Conservation (phyloP, 1,284 basidiomycete genomes). For the Anthracocystis walkeri region DNA sequence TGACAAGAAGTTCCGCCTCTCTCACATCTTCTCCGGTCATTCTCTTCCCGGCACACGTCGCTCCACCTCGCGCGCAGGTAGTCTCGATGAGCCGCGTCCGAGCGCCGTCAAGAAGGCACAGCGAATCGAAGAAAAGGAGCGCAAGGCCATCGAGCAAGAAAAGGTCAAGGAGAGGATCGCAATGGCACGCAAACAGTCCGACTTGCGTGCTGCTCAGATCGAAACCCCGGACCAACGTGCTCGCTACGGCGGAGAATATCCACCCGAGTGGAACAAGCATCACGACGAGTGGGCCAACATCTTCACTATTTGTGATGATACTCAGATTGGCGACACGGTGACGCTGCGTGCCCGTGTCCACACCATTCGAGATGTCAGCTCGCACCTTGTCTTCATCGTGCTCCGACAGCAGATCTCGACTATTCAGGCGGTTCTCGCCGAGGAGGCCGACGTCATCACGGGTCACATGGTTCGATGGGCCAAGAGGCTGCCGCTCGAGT, state of each 20-base stretch:
- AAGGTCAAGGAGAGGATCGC: slow-evolving; percentile 35
- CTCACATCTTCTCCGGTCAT: slow-evolving; percentile 48
- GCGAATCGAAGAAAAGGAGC: slow-evolving; percentile 49
- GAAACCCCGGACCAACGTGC: slow-evolving; percentile 61
- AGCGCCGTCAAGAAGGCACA: slow-evolving; percentile 49
- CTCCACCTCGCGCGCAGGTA: slow-evolving; percentile 27
- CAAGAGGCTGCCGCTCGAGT: slow-evolving; percentile 58
- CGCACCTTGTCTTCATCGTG: slow-evolving; percentile 62
- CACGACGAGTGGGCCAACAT: slow-evolving; percentile 41
- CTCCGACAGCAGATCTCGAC: slow-evolving; percentile 62
- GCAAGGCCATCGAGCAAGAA: slow-evolving; percentile 46
- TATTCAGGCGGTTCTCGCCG: slow-evolving; percentile 61
- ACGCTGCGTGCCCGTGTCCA: slow-evolving; percentile 62
- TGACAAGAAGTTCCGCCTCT: slow-evolving; percentile 51
- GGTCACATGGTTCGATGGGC: slow-evolving; percentile 66
- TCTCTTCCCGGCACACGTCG: slow-evolving; percentile 23
- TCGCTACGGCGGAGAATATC: slow-evolving; percentile 54
- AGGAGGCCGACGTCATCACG: slow-evolving; percentile 46
- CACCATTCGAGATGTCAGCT: slow-evolving; percentile 59
- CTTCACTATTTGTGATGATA: slow-evolving; percentile 35
- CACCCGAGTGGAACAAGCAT: slow-evolving; percentile 38
- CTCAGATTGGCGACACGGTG: slow-evolving; percentile 40
- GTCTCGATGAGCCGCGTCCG: slow-evolving; percentile 46
- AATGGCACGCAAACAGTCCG: slow-evolving; percentile 44
- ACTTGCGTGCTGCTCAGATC: slow-evolving; percentile 47